Evolutionary conservation across 129 eudicot species (phyloP), one percentile per base, ranked within the genome.

Genomic region (Arctium lappa): DNA sequence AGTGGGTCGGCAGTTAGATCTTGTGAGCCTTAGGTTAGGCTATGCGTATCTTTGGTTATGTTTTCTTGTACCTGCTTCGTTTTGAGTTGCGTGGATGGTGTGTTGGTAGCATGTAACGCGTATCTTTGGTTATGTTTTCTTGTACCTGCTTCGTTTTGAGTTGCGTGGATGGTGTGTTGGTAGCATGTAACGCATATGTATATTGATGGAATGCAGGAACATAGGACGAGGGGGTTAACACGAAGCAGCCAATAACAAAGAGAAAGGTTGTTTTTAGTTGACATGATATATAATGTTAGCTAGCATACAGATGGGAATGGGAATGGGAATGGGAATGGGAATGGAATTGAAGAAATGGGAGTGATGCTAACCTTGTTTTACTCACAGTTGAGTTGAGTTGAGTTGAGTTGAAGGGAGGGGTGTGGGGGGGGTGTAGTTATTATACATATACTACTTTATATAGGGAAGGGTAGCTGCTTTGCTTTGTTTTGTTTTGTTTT

Each of bases 191-290:
- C 39, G 31, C 1, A 15, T 75, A 75, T 75, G 65, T 46, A 46
- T 75, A 38, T 46, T 27, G 9, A 60, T 46, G 66, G 44, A 36
- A 76, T 90, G 91, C 91, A 93, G 97, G 91, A 88, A 40, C 48
- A 76, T 85, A 78, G 72, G 83, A 70, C 87, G 98, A 85, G 90
- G 93, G 98, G 97, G 32, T 78, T 87, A 78, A 89, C 90, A 22
- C 89, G 94, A 75, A 90, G 87, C 90, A 76, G 82, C 27, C 92
- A 91, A 92, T 94, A 89, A 85, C 92, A 78, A 39, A 60, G 68
- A 40, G 33, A 42, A 15, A 22, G 56, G 15, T 72, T 72, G 69
- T 39, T 39, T 77, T 77, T 83, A 71, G 78, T 71, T 46, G 76
- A 22, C 32, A 65, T 27, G 70, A 27, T 18, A 79, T 81, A 70